Conservation (phyloP, 257 asterid genomes). For the Solanum ahanhuiri region DNA sequence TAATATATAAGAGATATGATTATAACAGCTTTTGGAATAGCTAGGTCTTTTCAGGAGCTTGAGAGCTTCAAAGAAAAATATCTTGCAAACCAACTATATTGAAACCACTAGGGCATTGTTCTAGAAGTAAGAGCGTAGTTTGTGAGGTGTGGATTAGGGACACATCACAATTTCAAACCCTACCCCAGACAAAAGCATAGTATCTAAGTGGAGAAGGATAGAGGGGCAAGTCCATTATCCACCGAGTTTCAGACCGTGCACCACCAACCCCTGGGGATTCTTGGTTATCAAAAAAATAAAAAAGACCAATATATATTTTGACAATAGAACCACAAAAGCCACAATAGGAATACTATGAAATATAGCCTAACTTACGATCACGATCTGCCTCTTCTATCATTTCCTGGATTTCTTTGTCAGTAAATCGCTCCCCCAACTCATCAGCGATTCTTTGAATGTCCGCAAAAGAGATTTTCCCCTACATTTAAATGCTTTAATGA, state of each 20-base stretch:
- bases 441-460: constrained; percentile 80
- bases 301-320: background rate
- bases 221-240: background rate
- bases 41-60: background rate
- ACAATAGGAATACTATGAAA: background rate
- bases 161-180: background rate
- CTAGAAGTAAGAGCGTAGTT: background rate
- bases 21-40: background rate
- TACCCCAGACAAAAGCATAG: background rate
- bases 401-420: constrained; percentile 69
- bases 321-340: background rate
- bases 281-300: background rate
- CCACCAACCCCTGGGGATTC: background rate
- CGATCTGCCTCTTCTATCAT: constrained; percentile 91
- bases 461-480: constrained; percentile 82
- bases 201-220: background rate
- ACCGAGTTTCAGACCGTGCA: background rate
- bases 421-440: constrained; percentile 71
- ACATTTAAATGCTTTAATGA: constrained; percentile 6
- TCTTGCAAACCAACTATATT: background rate
- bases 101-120: background rate
- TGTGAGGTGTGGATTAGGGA: background rate
- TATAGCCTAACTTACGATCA: constrained; percentile 58
- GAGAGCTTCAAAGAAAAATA: background rate
- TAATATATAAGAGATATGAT: background rate